Evolutionary conservation across 129 eudicot species (phyloP), one percentile per base, ranked within the genome.

Genomic region (Chrysanthemum makinoi): DNA sequence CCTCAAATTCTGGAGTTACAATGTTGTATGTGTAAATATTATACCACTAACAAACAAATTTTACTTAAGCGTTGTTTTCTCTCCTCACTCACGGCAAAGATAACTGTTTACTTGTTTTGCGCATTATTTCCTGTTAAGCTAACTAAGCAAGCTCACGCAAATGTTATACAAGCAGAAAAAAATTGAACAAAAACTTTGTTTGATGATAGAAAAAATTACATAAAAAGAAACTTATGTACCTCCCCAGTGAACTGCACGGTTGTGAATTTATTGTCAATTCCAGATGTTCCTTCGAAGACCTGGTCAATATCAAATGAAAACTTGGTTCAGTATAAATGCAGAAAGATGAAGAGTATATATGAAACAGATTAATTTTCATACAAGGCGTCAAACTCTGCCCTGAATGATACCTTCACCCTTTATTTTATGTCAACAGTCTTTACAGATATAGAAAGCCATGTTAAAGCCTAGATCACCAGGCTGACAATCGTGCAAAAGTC

Each of bases 231-330:
- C 8, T 69, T 18, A 10, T 81, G 62, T 85, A 94, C 98, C 95
- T 89, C 98, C 71, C 98, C 96, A 15, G 96, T 94, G 79, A 94
- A 94, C 73, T 94, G 96, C 49, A 94, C 98, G 6, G 98, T 94
- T 68, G 96, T 94, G 76, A 80, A 89, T 79, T 94, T 94, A 72
- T 85, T 94, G 89, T 94, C 98, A 64, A 94, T 94, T 73, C 96
- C 98, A 79, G 98, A 94, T 60, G 98, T 94, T 74, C 98, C 98
- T 87, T 94, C 96, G 57, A 94, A 94, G 39, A 94, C 98, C 95
- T 91, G 83, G 67, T 72, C 54, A 75, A 63, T 10, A 20, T 33
- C 16, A 39, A 54, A 43, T 51, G 63, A 6, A 65, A 43, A 44
- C 55, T 62, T 15, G 35, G 26, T 65, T 53, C 19, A 55, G 65